Base-by-base conservation (phyloP, 1,139 yeast genomes). In the Lodderomyces margitis region DNA sequence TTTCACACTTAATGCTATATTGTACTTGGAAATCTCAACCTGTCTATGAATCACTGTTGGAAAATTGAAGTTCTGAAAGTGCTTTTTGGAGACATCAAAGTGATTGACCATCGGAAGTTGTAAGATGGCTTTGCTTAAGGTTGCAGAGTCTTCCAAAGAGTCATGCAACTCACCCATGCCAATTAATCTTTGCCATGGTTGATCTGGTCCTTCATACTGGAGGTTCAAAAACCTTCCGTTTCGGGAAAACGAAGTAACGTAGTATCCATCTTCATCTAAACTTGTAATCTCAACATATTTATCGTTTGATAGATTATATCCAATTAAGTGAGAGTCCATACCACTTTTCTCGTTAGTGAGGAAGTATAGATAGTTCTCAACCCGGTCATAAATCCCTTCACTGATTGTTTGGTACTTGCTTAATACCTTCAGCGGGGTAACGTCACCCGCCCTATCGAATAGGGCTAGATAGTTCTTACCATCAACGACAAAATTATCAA, bases 391-490 rank as follows among this genome's bases (percentile, higher is more conserved):
- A 0, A 78, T 78, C 3, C 81, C 61, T 15, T 38, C 44, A 40
- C 35, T 36, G 14, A 37, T 35, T 24, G 74, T 70, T 3, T 84
- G 83, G 3, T 28, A 14, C 12, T 34, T 38, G 14, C 17, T 24
- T 30, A 88, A 58, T 12, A 81, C 47, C 36, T 61, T 68, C 32
- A 36, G 34, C 8, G 49, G 44, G 2, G 31, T n/a, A 5, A 58
- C 57, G 4, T 86, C 84, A 6, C 59, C 59, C 0, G 62, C 41
- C 1, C 80, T 53, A 6, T 80, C 69, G 54, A 81, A 91, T 47
- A 78, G 75, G 1, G 83, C 95, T 36, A 92, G 61, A 53, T 87
- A 95, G 42, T 78, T 79, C 53, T 84, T 83, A 42, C 81, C 74
- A 39, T 58, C 44, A 23, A 74, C 74, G n/a, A 82, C 81, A 9